A percentile compares a stretch with the other conserved stretches of the same genome.
phyloP scores from a whole-genome alignment of 805 yeast species.

The Candida ulmi region DNA sequence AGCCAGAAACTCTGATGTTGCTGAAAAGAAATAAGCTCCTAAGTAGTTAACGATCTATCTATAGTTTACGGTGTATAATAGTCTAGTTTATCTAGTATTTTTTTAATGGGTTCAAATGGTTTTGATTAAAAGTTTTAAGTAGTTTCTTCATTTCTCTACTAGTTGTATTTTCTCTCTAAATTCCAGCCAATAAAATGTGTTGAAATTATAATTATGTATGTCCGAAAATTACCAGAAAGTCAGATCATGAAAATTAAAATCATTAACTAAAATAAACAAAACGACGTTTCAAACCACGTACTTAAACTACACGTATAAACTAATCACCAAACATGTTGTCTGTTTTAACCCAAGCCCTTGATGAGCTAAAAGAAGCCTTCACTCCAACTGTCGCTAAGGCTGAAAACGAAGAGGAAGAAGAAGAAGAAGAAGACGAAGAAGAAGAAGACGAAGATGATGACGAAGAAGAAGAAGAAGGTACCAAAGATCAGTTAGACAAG shows the following conservation, averaged over 20 bases:
- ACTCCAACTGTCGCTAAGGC: conserved; percentile 81
- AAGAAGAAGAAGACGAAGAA: conserved; percentile 29
- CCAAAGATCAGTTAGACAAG: conserved; percentile 58
- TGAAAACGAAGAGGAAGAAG: conserved; percentile 38
- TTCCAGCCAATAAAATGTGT: conserved; percentile 16
- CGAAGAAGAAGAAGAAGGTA: conserved; percentile 66
- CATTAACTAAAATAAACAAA: too few species aligned
- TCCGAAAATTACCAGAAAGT: conserved; percentile 9
- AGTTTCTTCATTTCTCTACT: neutral
- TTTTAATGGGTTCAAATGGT: neutral
- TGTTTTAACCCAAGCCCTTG: conserved; percentile 33
- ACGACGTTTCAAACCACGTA: too few species aligned
- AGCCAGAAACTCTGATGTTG: conserved; percentile 13
- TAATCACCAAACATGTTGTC: too few species aligned
- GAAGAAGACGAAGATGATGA: conserved; percentile 59
- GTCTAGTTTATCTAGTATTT: neutral
- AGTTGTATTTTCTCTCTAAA: too few species aligned
- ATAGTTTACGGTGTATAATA: too few species aligned
- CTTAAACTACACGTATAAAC: too few species aligned
- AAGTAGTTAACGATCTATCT: too few species aligned
- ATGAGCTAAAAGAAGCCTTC: conserved; percentile 73
- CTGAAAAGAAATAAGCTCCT: conserved; percentile 7
- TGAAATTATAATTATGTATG: conserved; percentile 7
- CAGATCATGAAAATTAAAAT: conserved; percentile 4
- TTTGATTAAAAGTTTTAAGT: neutral